Evolutionary conservation across 352 stramenopile genomes (phyloP), one percentile per base, ranked within the genome.

Genomic region (Phytopythium chamaehyphon): DNA sequence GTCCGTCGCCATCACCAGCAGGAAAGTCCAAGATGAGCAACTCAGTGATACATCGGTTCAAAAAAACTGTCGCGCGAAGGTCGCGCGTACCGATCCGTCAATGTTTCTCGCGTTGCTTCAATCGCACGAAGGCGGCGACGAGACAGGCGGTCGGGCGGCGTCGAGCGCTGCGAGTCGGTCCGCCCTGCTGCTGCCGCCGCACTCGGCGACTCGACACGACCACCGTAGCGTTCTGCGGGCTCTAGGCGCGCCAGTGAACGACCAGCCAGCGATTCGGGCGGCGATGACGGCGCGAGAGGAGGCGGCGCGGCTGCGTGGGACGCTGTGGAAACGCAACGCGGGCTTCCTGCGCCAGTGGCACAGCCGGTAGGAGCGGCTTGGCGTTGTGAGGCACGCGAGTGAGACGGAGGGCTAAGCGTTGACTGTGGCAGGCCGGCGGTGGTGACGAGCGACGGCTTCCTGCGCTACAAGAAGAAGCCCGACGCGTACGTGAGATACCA

Each of bases 401-500:
- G 40, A 22, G 51, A 18, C 19, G 18, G 12, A 40, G 2, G n/a
- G 24, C 57, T n/a, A 19, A 59, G 28, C 35, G 18, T 15, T 56
- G 39, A 1, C 6, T 45, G 33, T 23, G n/a, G 2, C 15, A 85
- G 73, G 52, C 37, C 61, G 10, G 73, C 71, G 47, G 45, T 73
- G 3, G 70, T 91, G 37, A 86, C 81, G 37, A 52, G 59, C 18
- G 77, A 88, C n/a, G 81, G 77, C 0, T 78, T 82, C 66, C 53
- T 91, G 45, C 54, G 62, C 26, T 91, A 89, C 54, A 83, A 76
- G 58, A 91, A 87, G 69, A 86, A 84, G 54, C 54, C 51, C 11
- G 66, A 83, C 53, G 64, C 55, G 64, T 81, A 60, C 22, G 39
- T 55, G 33, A 19, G 31, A 39, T 45, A 0, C 1, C 2, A 23